Conservation (phyloP, 176 grass and related monocot species). For the Triticum monococcum region DNA sequence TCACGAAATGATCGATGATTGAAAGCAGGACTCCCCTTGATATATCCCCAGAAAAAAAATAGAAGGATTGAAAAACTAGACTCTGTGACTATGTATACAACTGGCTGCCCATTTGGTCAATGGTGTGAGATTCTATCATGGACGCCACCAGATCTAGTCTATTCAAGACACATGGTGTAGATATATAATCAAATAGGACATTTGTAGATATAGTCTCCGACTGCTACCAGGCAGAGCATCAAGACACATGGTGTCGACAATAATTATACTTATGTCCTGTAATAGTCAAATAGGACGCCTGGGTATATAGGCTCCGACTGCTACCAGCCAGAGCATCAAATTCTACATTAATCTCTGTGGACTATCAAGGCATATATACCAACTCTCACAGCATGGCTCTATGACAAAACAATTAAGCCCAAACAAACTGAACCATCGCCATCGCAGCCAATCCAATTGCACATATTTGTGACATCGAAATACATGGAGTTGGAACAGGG, state of each 20-base stretch:
- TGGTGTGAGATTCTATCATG: not conserved
- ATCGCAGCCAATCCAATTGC: not conserved
- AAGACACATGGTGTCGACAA: not conserved
- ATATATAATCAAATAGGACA: conserved; percentile 4
- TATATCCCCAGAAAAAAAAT: not conserved
- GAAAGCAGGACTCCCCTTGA: not conserved
- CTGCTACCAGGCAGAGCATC: not conserved
- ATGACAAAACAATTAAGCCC: not conserved
- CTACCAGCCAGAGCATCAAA: conserved; percentile 11
- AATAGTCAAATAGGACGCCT: conserved; percentile 16
- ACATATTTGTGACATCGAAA: not conserved
- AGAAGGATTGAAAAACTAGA: not conserved
- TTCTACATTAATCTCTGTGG: conserved; percentile 7
- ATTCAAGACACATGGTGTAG: not conserved
- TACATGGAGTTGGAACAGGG: not conserved
- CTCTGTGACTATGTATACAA: not conserved
- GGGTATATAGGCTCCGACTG: not conserved
- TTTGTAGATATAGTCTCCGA: not conserved
- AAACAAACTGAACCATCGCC: not conserved
- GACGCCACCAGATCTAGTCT: conserved; percentile 8
- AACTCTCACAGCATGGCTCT: not conserved
- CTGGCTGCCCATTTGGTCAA: conserved; percentile 21
- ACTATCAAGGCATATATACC: not conserved
- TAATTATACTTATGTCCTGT: no score
- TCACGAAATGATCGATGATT: conserved; percentile 12